phyloP scores from a whole-genome alignment of 176 grass and related monocot genomes.

The Triticum dicoccoides region DNA sequence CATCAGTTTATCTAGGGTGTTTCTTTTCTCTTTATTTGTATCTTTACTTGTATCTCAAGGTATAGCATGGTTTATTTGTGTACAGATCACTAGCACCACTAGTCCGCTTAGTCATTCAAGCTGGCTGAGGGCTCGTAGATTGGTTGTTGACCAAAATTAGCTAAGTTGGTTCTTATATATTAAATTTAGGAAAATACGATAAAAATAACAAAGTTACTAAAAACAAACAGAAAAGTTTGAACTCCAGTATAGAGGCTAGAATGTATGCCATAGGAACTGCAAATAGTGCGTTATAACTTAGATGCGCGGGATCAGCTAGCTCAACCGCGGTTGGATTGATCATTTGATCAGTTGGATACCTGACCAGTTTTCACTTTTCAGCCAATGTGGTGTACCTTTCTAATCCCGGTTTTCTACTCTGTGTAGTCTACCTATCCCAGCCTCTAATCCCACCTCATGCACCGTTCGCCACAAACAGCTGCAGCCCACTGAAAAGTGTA shows the following conservation, averaged over 20 bases:
- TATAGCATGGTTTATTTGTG: neutral
- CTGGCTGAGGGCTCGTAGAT: neutral
- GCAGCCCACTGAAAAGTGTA: neutral
- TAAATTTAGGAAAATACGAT: neutral
- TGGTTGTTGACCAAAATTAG: neutral
- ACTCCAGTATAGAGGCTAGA: neutral
- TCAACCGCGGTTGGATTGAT: neutral
- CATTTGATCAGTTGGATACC: neutral
- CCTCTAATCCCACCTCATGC: neutral
- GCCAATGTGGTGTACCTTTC: neutral
- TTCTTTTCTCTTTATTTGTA: neutral
- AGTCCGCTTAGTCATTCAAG: conserved; percentile 19
- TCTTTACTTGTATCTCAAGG: conserved; percentile 19
- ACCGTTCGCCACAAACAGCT: neutral
- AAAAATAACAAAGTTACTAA: neutral
- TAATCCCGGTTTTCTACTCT: neutral
- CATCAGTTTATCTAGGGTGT: conserved; percentile 14
- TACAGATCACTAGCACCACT: neutral
- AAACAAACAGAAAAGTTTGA: neutral
- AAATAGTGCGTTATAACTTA: neutral
- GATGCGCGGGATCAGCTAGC: neutral
- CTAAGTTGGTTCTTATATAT: neutral
- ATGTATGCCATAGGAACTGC: neutral
- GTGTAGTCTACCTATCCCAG: neutral
- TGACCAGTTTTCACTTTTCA: neutral